These are phyloP conservation scores for Chrysoporthe austroafricana DNA, from an alignment of 2,329 filamentous ascomycete genomes.

Conservation along the genomic window DNA sequence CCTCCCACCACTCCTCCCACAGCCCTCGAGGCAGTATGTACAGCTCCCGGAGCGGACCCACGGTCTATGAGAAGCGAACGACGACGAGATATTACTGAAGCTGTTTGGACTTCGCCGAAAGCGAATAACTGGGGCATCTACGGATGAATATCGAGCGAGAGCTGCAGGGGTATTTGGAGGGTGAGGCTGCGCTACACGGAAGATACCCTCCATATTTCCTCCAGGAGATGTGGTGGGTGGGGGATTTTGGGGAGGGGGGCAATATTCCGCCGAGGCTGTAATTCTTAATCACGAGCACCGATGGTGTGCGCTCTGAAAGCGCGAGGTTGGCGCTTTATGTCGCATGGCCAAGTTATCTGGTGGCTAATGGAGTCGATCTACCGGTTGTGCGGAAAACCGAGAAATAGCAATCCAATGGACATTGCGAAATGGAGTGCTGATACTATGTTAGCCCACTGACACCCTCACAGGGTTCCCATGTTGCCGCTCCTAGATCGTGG, in stretches of 20 bases:
- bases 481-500: not conserved
- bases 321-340: too few species aligned
- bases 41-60: constrained; percentile 7
- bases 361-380: not conserved
- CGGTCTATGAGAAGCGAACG: constrained; percentile 10
- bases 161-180: not conserved
- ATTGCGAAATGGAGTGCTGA: not conserved
- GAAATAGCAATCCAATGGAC: not conserved
- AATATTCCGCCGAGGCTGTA: not conserved
- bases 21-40: constrained; percentile 7
- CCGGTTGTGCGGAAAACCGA: not conserved
- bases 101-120: too few species aligned
- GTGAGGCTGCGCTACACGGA: not conserved
- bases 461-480: not conserved
- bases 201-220: not conserved
- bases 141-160: not conserved
- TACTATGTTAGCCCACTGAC: not conserved
- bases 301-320: not conserved
- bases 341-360: not conserved
- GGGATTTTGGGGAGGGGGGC: not conserved
- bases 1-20: constrained; percentile 1
- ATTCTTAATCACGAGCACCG: not conserved
- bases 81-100: constrained; percentile 12
- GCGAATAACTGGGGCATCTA: too few species aligned
- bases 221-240: not conserved